phyloP scores from a whole-genome alignment of 2,329 filamentous ascomycete species.

The Helminthosporium solani region DNA sequence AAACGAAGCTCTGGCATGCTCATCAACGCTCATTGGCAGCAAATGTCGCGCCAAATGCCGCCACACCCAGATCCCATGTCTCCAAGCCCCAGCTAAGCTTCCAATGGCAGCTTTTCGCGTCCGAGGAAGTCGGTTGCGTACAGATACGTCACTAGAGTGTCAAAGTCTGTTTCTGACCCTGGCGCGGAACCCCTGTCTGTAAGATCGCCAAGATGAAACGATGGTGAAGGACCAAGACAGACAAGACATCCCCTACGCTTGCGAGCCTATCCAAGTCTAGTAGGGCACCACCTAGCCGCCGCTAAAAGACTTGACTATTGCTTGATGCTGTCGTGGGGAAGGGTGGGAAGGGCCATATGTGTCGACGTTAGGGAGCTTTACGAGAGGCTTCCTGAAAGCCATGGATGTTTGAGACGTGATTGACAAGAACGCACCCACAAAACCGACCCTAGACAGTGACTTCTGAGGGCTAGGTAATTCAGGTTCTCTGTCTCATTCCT shows the following conservation, averaged over 20 bases:
- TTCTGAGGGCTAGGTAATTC: no score
- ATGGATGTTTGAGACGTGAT: no score
- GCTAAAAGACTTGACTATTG: constrained; percentile 29
- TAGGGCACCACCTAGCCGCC: constrained; percentile 14
- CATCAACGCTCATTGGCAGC: constrained; percentile 10
- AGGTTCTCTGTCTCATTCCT: no score
- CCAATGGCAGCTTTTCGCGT: constrained; percentile 7
- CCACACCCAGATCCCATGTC: constrained; percentile 6
- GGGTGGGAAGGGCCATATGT: no score
- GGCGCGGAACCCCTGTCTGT: constrained; percentile 14
- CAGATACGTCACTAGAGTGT: constrained; percentile 27
- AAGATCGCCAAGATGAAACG: constrained; percentile 41
- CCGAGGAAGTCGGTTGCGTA: constrained; percentile 9
- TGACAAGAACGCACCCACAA: no score
- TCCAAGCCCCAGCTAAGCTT: background rate
- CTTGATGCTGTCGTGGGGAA: background rate
- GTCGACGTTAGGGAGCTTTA: no score
- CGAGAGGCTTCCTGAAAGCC: no score
- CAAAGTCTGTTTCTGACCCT: constrained; percentile 17
- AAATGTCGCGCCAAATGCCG: constrained; percentile 11
- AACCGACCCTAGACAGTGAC: no score
- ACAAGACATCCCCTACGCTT: constrained; percentile 31
- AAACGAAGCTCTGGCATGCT: constrained; percentile 14
- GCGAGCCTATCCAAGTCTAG: no score
- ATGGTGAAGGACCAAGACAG: constrained; percentile 31